A percentile compares a stretch with the other conserved stretches of the same genome.
These are phyloP conservation scores for Clarireedia hainanense DNA, from an alignment of 2,329 filamentous ascomycete species.

Conservation along the genomic window DNA sequence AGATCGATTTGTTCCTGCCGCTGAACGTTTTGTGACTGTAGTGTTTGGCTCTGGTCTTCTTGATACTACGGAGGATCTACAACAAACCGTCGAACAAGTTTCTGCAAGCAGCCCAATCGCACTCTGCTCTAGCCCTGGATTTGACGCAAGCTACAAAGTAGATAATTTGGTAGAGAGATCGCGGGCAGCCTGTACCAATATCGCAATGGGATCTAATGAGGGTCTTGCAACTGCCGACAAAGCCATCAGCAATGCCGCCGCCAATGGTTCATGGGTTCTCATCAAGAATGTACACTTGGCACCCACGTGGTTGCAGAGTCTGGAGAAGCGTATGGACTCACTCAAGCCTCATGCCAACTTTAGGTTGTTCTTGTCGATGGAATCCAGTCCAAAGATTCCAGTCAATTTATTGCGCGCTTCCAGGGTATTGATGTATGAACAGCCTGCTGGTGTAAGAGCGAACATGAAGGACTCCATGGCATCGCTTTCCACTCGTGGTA, in stretches of 20 bases:
- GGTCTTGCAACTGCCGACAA: slow-evolving; percentile 88
- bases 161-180: slow-evolving; percentile 85
- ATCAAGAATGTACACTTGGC: slow-evolving; percentile 98
- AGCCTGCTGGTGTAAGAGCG: slow-evolving; percentile 89
- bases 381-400: slow-evolving; percentile 91
- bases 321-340: slow-evolving; percentile 93
- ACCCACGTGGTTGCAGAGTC: slow-evolving; percentile 89
- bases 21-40: slow-evolving; percentile 78
- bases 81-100: slow-evolving; percentile 76
- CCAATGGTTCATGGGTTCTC: slow-evolving; percentile 89
- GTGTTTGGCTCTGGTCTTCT: slow-evolving; percentile 82
- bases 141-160: slow-evolving; percentile 98
- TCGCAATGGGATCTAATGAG: slow-evolving; percentile 98
- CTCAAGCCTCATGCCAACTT: slow-evolving; percentile 92
- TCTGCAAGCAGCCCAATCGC: slow-evolving; percentile 79
- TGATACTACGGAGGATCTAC: slow-evolving; percentile 77
- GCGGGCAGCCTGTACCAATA: slow-evolving; percentile 81
- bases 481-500: slow-evolving; percentile 66
- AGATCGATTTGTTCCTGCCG: slow-evolving; percentile 87
- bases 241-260: slow-evolving; percentile 85
- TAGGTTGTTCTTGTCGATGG: slow-evolving; percentile 95
- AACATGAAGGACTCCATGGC: slow-evolving; percentile 98
- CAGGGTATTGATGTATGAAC: slow-evolving; percentile 93
- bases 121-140: slow-evolving; percentile 88
- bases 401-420: slow-evolving; percentile 92